Percentiles rank a stretch among this genome's conserved stretches.
phyloP scores from a whole-genome alignment of 129 eudicot species.

The Helianthus tuberosus region DNA sequence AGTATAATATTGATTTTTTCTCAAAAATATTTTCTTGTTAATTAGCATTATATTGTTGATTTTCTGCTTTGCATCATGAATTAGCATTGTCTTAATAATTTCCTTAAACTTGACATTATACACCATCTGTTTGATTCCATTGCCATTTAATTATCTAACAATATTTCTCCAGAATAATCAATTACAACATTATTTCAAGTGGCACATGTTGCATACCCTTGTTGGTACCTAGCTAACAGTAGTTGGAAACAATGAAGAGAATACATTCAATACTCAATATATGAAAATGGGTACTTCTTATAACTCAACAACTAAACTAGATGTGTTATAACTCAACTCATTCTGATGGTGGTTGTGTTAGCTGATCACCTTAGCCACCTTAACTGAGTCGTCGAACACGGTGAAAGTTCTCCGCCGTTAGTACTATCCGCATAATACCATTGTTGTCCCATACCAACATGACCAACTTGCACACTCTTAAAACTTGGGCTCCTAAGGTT shows the following conservation, averaged over 20 bases:
- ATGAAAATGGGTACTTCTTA: slow-evolving; percentile 16
- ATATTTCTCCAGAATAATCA: not conserved
- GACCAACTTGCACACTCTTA: slow-evolving; percentile 81
- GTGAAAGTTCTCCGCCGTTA: slow-evolving; percentile 71
- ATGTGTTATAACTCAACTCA: not conserved
- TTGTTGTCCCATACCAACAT: slow-evolving; percentile 70
- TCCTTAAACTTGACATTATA: too few species aligned
- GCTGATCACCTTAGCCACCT: slow-evolving; percentile 68
- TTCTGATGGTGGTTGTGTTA: not conserved
- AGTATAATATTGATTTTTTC: too few species aligned
- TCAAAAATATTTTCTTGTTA: too few species aligned
- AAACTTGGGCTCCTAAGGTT: slow-evolving; percentile 85
- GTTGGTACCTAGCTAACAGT: not conserved
- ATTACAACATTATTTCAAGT: not conserved
- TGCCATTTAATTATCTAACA: not conserved
- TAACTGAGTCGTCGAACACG: slow-evolving; percentile 85
- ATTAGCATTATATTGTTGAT: too few species aligned
- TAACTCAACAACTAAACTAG: slow-evolving; percentile 17
- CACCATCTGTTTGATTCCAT: too few species aligned
- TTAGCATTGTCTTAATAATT: too few species aligned
- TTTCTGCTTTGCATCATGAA: too few species aligned
- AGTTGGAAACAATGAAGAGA: slow-evolving; percentile 37
- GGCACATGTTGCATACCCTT: not conserved
- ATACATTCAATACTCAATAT: slow-evolving; percentile 15
- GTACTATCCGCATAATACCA: slow-evolving; percentile 62